Percentiles rank a stretch among this genome's conserved stretches.
phyloP scores from a whole-genome alignment of 1,284 basidiomycete genomes.

The Microbotryum saponariae region DNA sequence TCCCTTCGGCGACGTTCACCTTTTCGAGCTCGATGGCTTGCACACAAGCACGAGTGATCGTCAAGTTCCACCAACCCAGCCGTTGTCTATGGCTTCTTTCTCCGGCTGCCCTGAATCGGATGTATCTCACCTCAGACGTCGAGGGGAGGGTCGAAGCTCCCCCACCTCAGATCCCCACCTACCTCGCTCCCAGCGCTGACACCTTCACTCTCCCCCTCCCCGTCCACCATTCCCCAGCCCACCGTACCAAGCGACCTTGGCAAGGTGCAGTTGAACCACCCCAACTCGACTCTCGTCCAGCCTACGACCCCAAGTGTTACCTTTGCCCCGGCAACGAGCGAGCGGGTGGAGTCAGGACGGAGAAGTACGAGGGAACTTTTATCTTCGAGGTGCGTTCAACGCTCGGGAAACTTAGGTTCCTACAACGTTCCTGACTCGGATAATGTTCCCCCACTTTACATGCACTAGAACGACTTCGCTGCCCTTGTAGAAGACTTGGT shows the following conservation, averaged over 20 bases:
- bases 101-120: too few species aligned
- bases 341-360: slow-evolving; percentile 66
- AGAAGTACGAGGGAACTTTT: slow-evolving; percentile 60
- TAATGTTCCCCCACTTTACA: neutral
- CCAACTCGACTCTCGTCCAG: slow-evolving; percentile 49
- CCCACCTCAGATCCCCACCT: neutral
- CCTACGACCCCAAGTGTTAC: slow-evolving; percentile 74
- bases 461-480: slow-evolving; percentile 36
- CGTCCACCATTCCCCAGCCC: slow-evolving; percentile 24
- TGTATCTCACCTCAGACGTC: too few species aligned
- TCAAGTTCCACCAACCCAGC: too few species aligned
- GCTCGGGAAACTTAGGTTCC: neutral
- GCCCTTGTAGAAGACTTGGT: slow-evolving; percentile 27
- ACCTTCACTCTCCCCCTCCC: neutral
- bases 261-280: slow-evolving; percentile 71
- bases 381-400: slow-evolving; percentile 36
- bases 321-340: slow-evolving; percentile 82
- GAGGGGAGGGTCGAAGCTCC: too few species aligned
- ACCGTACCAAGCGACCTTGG: slow-evolving; percentile 65
- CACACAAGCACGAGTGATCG: too few species aligned
- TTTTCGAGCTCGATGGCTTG: too few species aligned
- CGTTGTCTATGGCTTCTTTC: too few species aligned
- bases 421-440: neutral
- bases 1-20: too few species aligned
- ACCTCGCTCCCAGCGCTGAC: neutral